These are phyloP conservation scores for Ogataea zsoltii DNA, from an alignment of 805 yeast species.

Conservation along the genomic window DNA sequence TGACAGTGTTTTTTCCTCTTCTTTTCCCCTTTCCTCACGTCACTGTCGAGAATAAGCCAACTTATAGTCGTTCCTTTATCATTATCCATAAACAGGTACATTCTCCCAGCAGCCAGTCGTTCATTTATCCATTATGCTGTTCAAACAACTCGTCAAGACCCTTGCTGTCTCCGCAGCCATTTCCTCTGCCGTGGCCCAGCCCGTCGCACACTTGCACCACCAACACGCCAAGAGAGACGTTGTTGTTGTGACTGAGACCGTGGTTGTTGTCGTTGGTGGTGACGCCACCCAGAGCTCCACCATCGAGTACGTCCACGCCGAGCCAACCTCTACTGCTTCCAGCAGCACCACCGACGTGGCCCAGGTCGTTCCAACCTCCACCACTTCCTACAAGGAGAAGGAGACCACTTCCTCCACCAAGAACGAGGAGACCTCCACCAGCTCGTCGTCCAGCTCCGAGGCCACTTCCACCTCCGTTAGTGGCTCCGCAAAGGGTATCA, in stretches of 20 bases:
- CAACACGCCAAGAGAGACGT: conserved; percentile 57
- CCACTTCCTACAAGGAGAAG: conserved; percentile 33
- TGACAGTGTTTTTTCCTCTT: too few relatives aligned
- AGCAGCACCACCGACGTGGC: conserved; percentile 27
- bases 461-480: conserved; percentile 32
- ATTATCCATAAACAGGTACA: conserved; percentile 9
- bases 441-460: conserved; percentile 27
- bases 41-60: conserved; percentile 15
- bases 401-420: conserved; percentile 34
- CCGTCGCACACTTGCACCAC: conserved; percentile 61
- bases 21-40: neutral
- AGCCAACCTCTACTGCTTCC: conserved; percentile 23
- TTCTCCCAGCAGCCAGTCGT: conserved; percentile 6
- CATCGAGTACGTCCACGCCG: conserved; percentile 34
- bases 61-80: conserved; percentile 21
- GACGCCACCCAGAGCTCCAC: conserved; percentile 34
- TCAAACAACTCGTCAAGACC: conserved; percentile 42
- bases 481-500: conserved; percentile 66
- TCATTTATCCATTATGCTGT: conserved; percentile 24
- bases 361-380: conserved; percentile 31
- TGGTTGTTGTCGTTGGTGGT: conserved; percentile 47
- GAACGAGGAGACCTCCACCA: conserved; percentile 34
- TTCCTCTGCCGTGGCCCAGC: conserved; percentile 56
- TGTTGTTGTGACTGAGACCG: conserved; percentile 49
- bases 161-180: conserved; percentile 47